Evolutionary conservation across 345 rosid genomes (phyloP).

Genomic region (Syzygium grande): DNA sequence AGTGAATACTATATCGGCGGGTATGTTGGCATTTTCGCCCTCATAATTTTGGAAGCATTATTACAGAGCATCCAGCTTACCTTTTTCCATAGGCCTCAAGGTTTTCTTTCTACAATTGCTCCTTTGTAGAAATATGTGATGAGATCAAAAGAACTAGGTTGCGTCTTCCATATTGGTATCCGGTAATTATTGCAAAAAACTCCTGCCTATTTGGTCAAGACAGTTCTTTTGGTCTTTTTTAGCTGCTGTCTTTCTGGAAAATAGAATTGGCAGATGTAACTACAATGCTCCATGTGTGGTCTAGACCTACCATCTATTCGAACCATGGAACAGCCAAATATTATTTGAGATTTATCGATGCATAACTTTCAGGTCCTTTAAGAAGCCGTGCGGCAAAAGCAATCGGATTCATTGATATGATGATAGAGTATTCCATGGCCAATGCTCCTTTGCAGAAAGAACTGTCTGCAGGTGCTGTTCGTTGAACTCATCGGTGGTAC

Average conservation of each 20-base stretch:
- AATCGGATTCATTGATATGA: constrained; percentile 66
- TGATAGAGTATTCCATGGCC: constrained; percentile 77
- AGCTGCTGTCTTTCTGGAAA: neutral
- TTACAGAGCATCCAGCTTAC: neutral
- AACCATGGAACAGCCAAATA: neutral
- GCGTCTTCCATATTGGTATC: neutral
- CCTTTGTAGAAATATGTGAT: neutral
- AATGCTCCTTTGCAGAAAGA: constrained; percentile 89
- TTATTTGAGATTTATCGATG: neutral
- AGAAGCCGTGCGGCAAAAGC: constrained; percentile 78
- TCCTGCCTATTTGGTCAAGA: neutral
- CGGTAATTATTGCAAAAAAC: neutral
- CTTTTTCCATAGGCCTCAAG: neutral
- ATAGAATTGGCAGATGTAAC: neutral
- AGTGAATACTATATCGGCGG: constrained; percentile 68
- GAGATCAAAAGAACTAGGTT: neutral
- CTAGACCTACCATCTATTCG: neutral
- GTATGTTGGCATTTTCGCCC: constrained; percentile 11
- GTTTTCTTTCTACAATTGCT: neutral
- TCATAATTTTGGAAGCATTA: neutral
- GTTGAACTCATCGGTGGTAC: neutral
- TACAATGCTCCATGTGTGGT: neutral
- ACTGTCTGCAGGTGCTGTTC: constrained; percentile 60
- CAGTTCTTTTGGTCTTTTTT: neutral
- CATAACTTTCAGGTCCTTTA: constrained; percentile 41